These are phyloP conservation scores for Rostrohypoxylon terebratum DNA, from an alignment of 495 filamentous ascomycete species.

Conservation along the genomic window DNA sequence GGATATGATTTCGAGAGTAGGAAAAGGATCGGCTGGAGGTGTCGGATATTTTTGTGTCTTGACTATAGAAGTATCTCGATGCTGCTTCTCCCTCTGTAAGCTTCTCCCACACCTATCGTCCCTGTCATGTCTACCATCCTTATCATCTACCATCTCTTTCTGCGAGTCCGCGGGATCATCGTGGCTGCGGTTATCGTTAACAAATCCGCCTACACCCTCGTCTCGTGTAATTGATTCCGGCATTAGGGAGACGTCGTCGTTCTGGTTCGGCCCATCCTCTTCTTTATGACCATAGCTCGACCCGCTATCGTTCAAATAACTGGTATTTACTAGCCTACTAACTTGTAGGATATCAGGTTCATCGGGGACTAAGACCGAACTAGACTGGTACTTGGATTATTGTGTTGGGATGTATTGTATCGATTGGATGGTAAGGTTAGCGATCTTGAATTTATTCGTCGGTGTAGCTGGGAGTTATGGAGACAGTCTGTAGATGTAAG, in stretches of 20 bases:
- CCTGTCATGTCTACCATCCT: no score
- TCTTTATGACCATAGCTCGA: conserved; percentile 1
- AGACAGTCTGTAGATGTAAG: neutral
- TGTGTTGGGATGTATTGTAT: neutral
- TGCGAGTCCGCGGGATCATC: neutral
- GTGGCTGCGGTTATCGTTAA: conserved; percentile 6
- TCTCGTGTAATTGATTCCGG: conserved; percentile 31
- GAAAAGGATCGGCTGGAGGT: conserved; percentile 41
- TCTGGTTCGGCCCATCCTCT: conserved; percentile 31
- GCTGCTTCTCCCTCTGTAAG: conserved; percentile 29
- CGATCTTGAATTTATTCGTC: conserved; percentile 1
- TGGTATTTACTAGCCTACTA: neutral
- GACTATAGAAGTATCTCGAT: conserved; percentile 19
- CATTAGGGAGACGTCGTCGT: conserved; percentile 32
- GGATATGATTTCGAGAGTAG: conserved; percentile 43
- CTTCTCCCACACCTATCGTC: conserved; percentile 31
- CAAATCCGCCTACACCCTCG: conserved; percentile 1
- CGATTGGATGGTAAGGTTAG: neutral
- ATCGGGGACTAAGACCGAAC: neutral
- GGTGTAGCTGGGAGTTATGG: neutral
- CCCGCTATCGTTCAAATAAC: neutral
- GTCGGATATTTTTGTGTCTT: conserved; percentile 29
- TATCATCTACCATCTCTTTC: conserved; percentile 19
- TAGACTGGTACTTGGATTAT: no score
- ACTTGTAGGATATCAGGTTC: neutral